Percentiles rank a stretch among this genome's conserved stretches.
phyloP scores from a whole-genome alignment of 108 stramenopile genomes.

The Aurantiochytrium sp. region DNA sequence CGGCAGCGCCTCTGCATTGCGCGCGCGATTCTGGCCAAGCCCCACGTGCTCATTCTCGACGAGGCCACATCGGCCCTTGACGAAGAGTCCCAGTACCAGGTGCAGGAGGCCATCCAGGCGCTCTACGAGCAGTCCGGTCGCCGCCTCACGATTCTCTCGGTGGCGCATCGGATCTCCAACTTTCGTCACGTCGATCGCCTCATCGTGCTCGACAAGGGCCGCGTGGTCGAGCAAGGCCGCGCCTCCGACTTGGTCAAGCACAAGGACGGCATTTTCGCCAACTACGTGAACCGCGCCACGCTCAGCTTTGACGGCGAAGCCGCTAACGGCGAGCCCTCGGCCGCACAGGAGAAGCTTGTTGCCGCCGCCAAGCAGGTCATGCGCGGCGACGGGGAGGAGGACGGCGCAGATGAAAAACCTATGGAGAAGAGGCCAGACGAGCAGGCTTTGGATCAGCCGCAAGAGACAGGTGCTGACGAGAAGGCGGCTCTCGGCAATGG shows the following conservation, averaged over 20 bases:
- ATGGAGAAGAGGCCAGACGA: no score
- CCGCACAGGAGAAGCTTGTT: not conserved
- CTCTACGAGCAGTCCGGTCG: conserved; percentile 13
- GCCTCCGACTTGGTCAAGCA: not conserved
- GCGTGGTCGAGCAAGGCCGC: not conserved
- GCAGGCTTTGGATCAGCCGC: no score
- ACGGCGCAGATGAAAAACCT: no score
- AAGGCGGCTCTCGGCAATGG: no score
- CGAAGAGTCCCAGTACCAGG: conserved; percentile 48
- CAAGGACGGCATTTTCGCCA: not conserved
- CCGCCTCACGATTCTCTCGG: not conserved
- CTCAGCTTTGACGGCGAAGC: not conserved
- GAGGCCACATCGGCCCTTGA: conserved; percentile 70
- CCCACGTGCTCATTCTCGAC: conserved; percentile 71
- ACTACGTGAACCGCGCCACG: not conserved
- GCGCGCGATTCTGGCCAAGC: conserved; percentile 67
- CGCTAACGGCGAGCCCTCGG: not conserved
- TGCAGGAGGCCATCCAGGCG: conserved; percentile 43
- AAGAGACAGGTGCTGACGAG: no score
- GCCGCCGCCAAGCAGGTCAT: not conserved
- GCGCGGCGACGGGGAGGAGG: not conserved
- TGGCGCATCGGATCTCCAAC: conserved; percentile 1
- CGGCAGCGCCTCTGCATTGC: conserved; percentile 47
- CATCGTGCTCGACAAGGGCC: conserved; percentile 23
- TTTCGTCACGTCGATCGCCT: conserved; percentile 21